These are phyloP conservation scores for Colletotrichum theobromicola DNA, from an alignment of 2,329 filamentous ascomycete genomes.

Conservation along the genomic window DNA sequence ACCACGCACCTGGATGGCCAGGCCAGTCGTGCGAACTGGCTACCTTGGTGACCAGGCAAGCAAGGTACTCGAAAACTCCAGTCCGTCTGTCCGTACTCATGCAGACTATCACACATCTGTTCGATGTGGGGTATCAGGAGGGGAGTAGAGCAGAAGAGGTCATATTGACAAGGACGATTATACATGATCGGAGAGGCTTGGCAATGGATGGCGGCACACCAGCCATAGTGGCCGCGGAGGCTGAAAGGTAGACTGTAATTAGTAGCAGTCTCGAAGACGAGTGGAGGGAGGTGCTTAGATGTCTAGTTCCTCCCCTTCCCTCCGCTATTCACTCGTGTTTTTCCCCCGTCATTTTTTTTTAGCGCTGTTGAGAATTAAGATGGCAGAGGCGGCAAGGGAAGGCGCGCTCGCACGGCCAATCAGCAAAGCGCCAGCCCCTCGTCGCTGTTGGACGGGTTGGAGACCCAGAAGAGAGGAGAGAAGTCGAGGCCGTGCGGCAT, in stretches of 20 bases:
- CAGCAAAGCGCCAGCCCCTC: neutral
- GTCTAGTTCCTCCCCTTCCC: neutral
- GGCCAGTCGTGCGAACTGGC: neutral
- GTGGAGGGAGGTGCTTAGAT: neutral
- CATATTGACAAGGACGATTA: neutral
- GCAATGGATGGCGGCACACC: neutral
- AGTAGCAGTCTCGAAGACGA: too few relatives aligned
- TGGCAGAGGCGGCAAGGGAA: conserved; percentile 15
- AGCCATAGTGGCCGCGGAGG: neutral
- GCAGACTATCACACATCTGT: neutral
- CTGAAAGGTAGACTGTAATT: too few relatives aligned
- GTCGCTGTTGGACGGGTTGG: neutral
- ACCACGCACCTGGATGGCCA: neutral
- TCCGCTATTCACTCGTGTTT: neutral
- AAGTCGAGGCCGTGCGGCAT: neutral
- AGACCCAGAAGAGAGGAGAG: neutral
- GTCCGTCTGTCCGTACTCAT: neutral
- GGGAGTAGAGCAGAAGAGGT: neutral
- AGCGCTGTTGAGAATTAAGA: conserved; percentile 12
- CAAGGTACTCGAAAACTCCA: neutral
- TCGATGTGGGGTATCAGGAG: neutral
- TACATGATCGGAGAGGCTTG: neutral
- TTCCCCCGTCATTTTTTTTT: neutral
- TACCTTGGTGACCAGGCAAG: neutral
- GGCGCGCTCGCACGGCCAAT: conserved; percentile 4